Base-by-base conservation (phyloP, 2,329 filamentous ascomycete species). In the Polytolypa hystricis region DNA sequence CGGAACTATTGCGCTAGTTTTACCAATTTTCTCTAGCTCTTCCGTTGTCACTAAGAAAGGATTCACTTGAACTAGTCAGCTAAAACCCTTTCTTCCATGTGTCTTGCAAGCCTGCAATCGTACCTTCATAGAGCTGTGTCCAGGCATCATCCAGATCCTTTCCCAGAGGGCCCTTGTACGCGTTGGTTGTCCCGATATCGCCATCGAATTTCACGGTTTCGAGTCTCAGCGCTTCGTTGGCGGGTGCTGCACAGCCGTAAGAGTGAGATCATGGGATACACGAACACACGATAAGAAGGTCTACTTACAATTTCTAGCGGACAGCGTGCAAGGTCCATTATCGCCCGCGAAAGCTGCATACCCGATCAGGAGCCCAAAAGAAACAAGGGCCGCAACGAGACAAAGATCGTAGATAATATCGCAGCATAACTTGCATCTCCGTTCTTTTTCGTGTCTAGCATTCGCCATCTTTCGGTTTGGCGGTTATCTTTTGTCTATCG, bases 121-220 rank as follows among this genome's bases (percentile, higher is more conserved):
- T 38, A 45, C 43, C 28, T 19, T 42, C 37, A 32, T 43, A 42
- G 15, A 43, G 34, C 7, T 30, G 23, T 28, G 21, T 37, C 42
- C 45, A 45, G n/a, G 33, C 32, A 5, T 32, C 19, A 30, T 47
- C 41, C 8, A 41, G 23, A 4, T 18, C 27, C 11, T 36, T 26
- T 10, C 31, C 28, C 7, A 39, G 41, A 19, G 15, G 3, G 6
- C 38, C 41, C 33, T 44, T 44, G 15, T 31, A 42, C 11, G 11
- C 14, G 30, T 46, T 45, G 15, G 9, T 34, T 20, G 35, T 15
- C 18, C 28, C 15, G 10, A 44, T 3, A 26, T 12, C 34, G 5
- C 31, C 39, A 14, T 44, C 39, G 19, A 44, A 47, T 16, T 21
- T 10, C 12, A 46, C 31, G 10, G 37, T 4, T 16, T 28, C 30